Base-by-base conservation (phyloP, 768 basidiomycete species). In the Collybiopsis confluens region DNA sequence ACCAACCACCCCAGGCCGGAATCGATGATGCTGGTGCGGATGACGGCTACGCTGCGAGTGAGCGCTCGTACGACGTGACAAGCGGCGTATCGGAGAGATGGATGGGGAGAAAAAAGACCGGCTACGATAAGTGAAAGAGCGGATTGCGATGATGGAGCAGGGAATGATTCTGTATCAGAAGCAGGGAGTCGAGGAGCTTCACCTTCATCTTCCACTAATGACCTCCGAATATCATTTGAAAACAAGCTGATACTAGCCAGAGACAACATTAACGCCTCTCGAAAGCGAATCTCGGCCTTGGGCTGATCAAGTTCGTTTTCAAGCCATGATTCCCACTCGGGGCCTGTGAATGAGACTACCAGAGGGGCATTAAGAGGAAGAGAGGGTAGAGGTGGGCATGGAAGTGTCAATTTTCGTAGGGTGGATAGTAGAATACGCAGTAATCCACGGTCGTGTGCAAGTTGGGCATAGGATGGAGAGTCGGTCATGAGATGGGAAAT, bases 1-100 rank as follows among this genome's bases (percentile, higher is more conserved):
- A 97, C 75, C 8, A 80, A 76, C 65, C 85, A 72, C 0, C 90
- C 92, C 2, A 95, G 71, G 1, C 88, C 90, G 28, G 80, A 83
- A 61, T 98, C 94, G 2, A 92, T 81, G 16, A 98, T 77, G 55
- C 83, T 91, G 30, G 94, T 97, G 27, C 92, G 74, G 27, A 95
- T 72, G 9, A 93, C 86, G 0, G 84, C 79, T 2, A 95, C 85
- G 7, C 85, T 85, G 21, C 96, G 79, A 37, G 84, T 83, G 36
- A 98, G 73, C 0, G 89, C 88, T 15, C 94, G 75, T 1, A 92
- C 78, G 58, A 88, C 88, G 60, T 96, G 94, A 61, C 91, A 93
- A 0, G 90, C 89, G 0, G 90, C 91, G 42, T 89, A 90, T 5
- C 93, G 82, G 2, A 95, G 86, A 1, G 89, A 90, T 15, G 84